phyloP scores from a whole-genome alignment of 2,329 filamentous ascomycete genomes.

The Trichoderma koningii region DNA sequence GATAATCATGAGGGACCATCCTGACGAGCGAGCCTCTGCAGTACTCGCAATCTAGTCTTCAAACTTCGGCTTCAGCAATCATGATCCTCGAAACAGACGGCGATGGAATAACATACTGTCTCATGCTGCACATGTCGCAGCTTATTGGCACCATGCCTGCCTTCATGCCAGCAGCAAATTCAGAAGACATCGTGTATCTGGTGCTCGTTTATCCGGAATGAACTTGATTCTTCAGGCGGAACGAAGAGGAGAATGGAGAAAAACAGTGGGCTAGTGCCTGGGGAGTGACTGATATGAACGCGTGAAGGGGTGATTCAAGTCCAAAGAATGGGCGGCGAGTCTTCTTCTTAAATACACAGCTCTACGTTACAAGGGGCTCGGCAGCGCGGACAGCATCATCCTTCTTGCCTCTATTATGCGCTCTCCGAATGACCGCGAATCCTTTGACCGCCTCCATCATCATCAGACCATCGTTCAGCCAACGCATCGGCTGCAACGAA shows the following conservation, averaged over 20 bases:
- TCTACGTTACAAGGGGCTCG: background rate
- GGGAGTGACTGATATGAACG: background rate
- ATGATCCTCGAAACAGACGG: background rate
- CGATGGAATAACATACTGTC: slow-evolving; percentile 24
- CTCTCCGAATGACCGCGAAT: background rate
- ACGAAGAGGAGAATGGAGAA: background rate
- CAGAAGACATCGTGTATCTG: slow-evolving; percentile 17
- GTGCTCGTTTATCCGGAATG: background rate
- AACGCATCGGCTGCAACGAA: slow-evolving; percentile 25
- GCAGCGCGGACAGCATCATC: background rate
- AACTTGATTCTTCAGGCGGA: background rate
- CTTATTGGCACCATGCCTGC: slow-evolving; percentile 27
- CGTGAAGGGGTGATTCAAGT: background rate
- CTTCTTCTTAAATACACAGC: slow-evolving; percentile 7
- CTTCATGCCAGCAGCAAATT: slow-evolving; percentile 28
- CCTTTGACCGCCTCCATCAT: slow-evolving; percentile 26
- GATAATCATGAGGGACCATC: slow-evolving; percentile 27
- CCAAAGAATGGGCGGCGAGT: background rate
- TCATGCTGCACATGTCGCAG: slow-evolving; percentile 31
- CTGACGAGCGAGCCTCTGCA: slow-evolving; percentile 29
- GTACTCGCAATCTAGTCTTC: slow-evolving; percentile 26
- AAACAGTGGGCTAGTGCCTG: background rate
- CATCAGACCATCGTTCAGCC: background rate
- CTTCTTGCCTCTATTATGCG: background rate
- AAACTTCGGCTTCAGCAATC: background rate